Evolutionary conservation across 495 filamentous ascomycete genomes (phyloP).

Genomic region (Parathielavia appendiculata): DNA sequence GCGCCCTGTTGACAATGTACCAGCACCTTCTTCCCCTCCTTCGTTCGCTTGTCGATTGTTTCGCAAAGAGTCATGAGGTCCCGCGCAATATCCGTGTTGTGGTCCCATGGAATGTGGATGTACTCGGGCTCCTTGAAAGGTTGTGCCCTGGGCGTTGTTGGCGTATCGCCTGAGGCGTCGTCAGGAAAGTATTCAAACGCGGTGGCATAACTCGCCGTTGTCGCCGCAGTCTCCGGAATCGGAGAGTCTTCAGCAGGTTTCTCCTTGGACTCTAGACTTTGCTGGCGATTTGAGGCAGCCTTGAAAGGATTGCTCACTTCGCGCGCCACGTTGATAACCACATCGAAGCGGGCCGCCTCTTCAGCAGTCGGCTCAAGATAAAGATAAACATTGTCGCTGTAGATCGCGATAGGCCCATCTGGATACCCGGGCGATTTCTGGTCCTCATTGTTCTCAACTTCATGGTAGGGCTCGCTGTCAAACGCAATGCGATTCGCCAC

Average conservation of each 20-base stretch:
- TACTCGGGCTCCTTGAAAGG: constrained; percentile 71
- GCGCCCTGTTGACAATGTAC: constrained; percentile 96
- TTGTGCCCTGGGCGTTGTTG: constrained; percentile 55
- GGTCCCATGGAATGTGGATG: constrained; percentile 94
- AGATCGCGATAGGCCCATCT: constrained; percentile 85
- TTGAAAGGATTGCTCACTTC: constrained; percentile 89
- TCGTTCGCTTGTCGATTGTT: constrained; percentile 71
- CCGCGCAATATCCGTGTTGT: constrained; percentile 90
- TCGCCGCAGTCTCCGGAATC: constrained; percentile 65
- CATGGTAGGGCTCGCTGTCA: constrained; percentile 48
- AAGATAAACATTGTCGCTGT: constrained; percentile 85
- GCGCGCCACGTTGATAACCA: constrained; percentile 91
- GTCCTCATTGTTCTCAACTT: constrained; percentile 58
- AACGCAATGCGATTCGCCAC: constrained; percentile 49
- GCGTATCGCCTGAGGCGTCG: constrained; percentile 35
- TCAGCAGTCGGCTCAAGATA: constrained; percentile 86
- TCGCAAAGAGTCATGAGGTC: constrained; percentile 84
- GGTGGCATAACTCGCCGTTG: constrained; percentile 64
- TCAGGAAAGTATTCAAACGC: constrained; percentile 57
- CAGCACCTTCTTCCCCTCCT: constrained; percentile 78
- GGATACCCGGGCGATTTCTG: constrained; percentile 88
- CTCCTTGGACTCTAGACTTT: constrained; percentile 16
- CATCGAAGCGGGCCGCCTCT: constrained; percentile 81
- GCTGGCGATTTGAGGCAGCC: constrained; percentile 27
- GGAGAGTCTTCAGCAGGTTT: constrained; percentile 39